Conservation (phyloP, 257 asterid species). For the Solanum stenotomum region DNA sequence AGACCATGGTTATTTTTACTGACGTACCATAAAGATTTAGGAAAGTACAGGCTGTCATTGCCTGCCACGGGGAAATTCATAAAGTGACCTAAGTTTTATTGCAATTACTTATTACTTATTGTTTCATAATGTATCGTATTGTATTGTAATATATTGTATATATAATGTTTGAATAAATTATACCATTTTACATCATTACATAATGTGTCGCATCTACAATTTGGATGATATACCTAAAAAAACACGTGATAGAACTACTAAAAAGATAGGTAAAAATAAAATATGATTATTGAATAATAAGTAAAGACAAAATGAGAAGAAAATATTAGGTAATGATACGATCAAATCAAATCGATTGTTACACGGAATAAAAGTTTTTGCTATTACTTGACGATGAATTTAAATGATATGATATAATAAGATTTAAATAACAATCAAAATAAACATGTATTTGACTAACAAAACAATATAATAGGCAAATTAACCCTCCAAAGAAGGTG, state of each 20-base stretch:
- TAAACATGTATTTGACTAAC: not conserved
- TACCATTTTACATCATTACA: not conserved
- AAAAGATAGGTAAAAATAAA: no score
- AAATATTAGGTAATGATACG: fast-evolving
- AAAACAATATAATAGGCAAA: not conserved
- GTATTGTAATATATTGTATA: not conserved
- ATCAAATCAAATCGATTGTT: not conserved
- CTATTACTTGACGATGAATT: not conserved
- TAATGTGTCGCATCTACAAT: not conserved
- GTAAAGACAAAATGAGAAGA: not conserved
- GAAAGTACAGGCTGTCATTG: not conserved
- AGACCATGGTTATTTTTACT: not conserved
- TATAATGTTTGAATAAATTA: not conserved
- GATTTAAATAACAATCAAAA: not conserved
- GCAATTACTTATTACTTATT: fast-evolving
- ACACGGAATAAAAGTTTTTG: not conserved
- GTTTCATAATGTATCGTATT: not conserved
- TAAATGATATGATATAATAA: not conserved
- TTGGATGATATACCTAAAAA: not conserved
- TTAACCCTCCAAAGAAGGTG: not conserved
- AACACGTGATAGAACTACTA: not conserved
- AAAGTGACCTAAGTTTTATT: not conserved
- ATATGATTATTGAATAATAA: not conserved
- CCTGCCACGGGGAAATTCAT: not conserved
- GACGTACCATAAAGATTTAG: not conserved